Evolutionary conservation across 345 rosid species (phyloP), one percentile per base, ranked within the genome.

Genomic region (Boechera retrofracta): DNA sequence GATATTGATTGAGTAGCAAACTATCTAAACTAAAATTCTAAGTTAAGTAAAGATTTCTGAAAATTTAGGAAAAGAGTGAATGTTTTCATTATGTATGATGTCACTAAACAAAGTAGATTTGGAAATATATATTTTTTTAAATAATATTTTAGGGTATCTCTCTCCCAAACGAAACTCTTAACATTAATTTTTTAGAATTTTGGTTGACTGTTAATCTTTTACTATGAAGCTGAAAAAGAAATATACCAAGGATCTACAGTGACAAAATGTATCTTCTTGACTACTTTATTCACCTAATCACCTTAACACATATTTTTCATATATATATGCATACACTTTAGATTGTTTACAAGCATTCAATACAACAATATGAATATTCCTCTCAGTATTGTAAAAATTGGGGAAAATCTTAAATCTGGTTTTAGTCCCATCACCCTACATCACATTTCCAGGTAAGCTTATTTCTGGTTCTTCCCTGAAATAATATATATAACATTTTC

Each of bases 301-400:
- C 47, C 62, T 29, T 15, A 45, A 48, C 59, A 58, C 8, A 38
- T 5, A 51, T 7, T 52, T 11, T 31, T 33, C 9, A 33, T 51
- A 62, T 13, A 32, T 49, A 62, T 24, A 28, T 51, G 56, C 18
- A 32, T 52, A 33, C 68, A 52, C 56, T 61, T 4, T 35, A 5
- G 6, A 35, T 6, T 35, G 5, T 5, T 36, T 61, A 69, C 70
- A 54, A 64, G 2, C 71, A 64, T 10, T 45, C 62, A 58, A 77
- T 71, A 71, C 54, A 71, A 71, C 72, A 47, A 77, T 63, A 77
- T 63, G 26, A 77, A 71, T 76, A 54, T 69, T 33, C 56, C 56
- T 76, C 48, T 21, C 24, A 69, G 28, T 26, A 26, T 42, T 21
- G 24, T 62, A 57, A 71, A 64, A 77, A 55, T 18, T 36, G 67